Evolutionary conservation across 2,329 filamentous ascomycete genomes (phyloP).

Genomic region (Colletotrichum chlorophyti): DNA sequence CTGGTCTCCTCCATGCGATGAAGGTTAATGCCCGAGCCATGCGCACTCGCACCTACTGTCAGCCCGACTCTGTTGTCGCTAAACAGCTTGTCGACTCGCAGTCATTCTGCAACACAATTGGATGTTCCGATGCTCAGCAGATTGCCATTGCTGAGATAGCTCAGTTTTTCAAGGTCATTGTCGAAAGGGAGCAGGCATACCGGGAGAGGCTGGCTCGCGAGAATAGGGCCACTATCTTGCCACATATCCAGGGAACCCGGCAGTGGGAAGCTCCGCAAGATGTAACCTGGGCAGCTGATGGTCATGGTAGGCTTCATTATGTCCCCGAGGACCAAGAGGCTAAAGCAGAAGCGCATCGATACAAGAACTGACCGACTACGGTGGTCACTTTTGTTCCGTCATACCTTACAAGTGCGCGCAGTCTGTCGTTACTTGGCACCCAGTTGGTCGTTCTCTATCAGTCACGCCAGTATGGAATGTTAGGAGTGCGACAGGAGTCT

Average conservation of each 20-base stretch:
- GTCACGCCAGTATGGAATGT: too few relatives aligned
- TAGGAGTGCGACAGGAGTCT: too few relatives aligned
- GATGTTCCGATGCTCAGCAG: slow-evolving; percentile 50
- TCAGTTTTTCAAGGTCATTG: slow-evolving; percentile 60
- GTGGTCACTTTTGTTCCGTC: not conserved
- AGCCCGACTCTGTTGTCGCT: slow-evolving; percentile 63
- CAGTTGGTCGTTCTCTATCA: too few relatives aligned
- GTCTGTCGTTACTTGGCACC: too few relatives aligned
- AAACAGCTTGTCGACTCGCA: slow-evolving; percentile 64
- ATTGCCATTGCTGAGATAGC: slow-evolving; percentile 56
- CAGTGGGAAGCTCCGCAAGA: slow-evolving; percentile 16
- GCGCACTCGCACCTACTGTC: slow-evolving; percentile 62
- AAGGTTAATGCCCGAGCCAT: slow-evolving; percentile 59
- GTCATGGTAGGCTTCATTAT: slow-evolving; percentile 8
- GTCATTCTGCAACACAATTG: slow-evolving; percentile 57
- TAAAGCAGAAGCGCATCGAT: slow-evolving; percentile 5
- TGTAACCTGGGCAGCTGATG: not conserved
- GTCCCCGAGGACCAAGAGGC: slow-evolving; percentile 19
- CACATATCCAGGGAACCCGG: slow-evolving; percentile 9
- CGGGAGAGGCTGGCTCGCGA: slow-evolving; percentile 34
- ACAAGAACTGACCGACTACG: slow-evolving; percentile 1
- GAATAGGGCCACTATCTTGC: not conserved
- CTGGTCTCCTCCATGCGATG: slow-evolving; percentile 58
- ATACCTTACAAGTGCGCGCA: not conserved
- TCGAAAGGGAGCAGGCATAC: slow-evolving; percentile 51